Evolutionary conservation across 352 stramenopile species (phyloP).

Genomic region (Blastocystis sp.): DNA sequence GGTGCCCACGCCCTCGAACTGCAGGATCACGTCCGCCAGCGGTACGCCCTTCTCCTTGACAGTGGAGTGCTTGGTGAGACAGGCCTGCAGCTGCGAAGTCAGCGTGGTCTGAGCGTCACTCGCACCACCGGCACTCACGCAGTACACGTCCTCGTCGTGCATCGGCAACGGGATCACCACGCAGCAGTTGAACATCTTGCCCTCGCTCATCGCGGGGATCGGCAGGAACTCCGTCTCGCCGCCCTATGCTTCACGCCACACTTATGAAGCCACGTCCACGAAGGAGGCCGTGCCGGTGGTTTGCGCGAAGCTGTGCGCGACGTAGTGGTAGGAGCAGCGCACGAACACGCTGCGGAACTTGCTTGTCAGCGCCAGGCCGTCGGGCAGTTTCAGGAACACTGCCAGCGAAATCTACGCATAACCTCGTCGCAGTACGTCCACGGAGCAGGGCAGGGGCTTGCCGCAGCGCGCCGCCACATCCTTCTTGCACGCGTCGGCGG

Average conservation of each 20-base stretch:
- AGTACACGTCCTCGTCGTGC: neutral
- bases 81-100: conserved; percentile 3
- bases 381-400: conserved; percentile 11
- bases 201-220: neutral
- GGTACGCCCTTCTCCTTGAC: neutral
- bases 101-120: neutral
- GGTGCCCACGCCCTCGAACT: conserved; percentile 34
- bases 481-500: neutral
- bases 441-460: conserved; percentile 22
- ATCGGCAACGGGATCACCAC: conserved; percentile 36
- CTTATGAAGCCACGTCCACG: neutral
- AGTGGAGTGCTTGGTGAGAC: neutral
- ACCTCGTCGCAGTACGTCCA: neutral
- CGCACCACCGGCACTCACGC: neutral
- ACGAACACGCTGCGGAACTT: conserved; percentile 55
- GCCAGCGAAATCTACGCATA: conserved; percentile 28
- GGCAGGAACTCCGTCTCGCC: conserved; percentile 43
- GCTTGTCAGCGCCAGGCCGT: neutral
- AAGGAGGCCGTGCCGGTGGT: neutral
- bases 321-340: conserved; percentile 10
- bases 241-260: neutral
- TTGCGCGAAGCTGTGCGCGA: neutral
- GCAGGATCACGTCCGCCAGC: conserved; percentile 8
- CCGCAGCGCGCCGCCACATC: conserved; percentile 27
- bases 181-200: conserved; percentile 62